These are phyloP conservation scores for Pyrenula massariospora DNA, from an alignment of 495 filamentous ascomycete genomes.

Conservation along the genomic window DNA sequence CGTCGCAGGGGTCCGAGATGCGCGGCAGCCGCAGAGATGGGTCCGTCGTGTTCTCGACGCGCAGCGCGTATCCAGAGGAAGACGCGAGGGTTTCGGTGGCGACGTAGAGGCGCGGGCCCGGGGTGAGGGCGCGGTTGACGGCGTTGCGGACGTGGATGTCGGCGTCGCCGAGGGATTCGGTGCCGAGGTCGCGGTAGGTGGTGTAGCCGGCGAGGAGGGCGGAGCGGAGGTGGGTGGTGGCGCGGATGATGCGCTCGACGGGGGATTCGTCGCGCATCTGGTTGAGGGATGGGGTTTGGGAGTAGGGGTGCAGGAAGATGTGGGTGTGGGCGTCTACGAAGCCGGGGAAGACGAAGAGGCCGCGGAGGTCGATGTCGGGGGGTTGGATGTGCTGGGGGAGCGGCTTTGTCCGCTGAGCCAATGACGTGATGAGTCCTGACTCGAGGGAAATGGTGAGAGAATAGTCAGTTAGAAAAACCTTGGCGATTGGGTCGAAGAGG, in stretches of 20 bases:
- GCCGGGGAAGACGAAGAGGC: constrained; percentile 33
- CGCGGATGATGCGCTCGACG: constrained; percentile 35
- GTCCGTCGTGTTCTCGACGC: constrained; percentile 23
- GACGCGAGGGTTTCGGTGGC: constrained; percentile 36
- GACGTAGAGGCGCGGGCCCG: constrained; percentile 39
- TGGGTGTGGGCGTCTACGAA: constrained; percentile 43
- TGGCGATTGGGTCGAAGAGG: constrained; percentile 34
- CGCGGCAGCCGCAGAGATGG: constrained; percentile 17
- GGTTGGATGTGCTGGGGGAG: constrained; percentile 4
- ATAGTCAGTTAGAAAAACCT: constrained; percentile 24
- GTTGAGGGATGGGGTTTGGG: constrained; percentile 22
- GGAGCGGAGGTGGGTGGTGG: constrained; percentile 33
- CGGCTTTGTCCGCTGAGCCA: constrained; percentile 15
- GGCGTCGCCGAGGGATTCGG: constrained; percentile 29
- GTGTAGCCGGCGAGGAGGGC: constrained; percentile 42
- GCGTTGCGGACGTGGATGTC: constrained; percentile 27
- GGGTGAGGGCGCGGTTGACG: constrained; percentile 36
- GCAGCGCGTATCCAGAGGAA: constrained; percentile 33
- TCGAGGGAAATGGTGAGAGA: constrained; percentile 19
- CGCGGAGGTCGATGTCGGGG: constrained; percentile 30
- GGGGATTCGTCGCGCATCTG: constrained; percentile 40
- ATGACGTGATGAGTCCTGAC: constrained; percentile 28
- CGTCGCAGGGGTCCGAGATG: constrained; percentile 32
- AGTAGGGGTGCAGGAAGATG: constrained; percentile 39
- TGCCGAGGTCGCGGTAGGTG: constrained; percentile 42